Evolutionary conservation across 306 rosid genomes (phyloP).

Genomic region (Quercus ilex): DNA sequence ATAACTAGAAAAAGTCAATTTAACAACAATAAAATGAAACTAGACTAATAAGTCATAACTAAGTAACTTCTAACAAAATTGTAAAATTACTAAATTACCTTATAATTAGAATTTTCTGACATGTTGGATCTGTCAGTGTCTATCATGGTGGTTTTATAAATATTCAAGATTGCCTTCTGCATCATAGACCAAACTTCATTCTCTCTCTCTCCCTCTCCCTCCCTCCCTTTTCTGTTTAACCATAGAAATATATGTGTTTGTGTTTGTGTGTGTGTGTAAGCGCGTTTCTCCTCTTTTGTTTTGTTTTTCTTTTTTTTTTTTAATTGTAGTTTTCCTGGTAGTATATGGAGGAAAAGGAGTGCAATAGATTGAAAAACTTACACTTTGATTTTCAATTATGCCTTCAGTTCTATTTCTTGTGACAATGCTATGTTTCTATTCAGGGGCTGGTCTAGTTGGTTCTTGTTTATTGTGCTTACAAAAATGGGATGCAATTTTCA

Average conservation of each 20-base stretch:
- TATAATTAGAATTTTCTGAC: no score
- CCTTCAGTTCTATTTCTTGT: background rate
- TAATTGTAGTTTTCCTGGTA: background rate
- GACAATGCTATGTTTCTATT: background rate
- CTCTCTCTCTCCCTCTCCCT: background rate
- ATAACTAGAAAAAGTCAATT: background rate
- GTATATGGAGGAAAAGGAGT: background rate
- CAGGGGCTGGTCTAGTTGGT: background rate
- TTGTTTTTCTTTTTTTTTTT: background rate
- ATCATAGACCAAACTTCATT: background rate
- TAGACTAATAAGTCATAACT: no score
- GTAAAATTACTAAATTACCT: no score
- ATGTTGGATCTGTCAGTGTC: no score
- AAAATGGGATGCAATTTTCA: constrained; percentile 1
- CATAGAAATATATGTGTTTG: background rate
- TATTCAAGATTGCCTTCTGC: background rate
- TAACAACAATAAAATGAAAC: background rate
- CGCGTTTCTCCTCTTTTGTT: background rate
- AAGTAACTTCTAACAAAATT: no score
- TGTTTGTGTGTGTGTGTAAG: no score
- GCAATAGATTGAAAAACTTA: background rate
- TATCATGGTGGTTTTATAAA: background rate
- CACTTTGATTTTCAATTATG: background rate
- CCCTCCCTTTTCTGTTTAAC: background rate
- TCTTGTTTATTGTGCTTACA: constrained; percentile 9